Evolutionary conservation across 768 basidiomycete species (phyloP).

Genomic region (Tricholomella constricta): DNA sequence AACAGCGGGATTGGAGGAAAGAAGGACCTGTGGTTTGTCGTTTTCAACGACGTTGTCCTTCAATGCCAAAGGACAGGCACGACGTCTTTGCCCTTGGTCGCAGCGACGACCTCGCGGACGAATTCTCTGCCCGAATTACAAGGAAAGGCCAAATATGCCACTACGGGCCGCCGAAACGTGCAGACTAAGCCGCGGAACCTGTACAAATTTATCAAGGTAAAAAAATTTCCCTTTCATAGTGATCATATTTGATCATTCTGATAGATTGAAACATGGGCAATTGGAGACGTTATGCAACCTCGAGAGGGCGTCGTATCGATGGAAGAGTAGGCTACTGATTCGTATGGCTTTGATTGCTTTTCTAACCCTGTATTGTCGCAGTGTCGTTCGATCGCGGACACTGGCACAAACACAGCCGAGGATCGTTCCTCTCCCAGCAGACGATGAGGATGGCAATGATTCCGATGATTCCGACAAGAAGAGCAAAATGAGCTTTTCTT

Average conservation of each 20-base stretch:
- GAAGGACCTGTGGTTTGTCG: conserved; percentile 92
- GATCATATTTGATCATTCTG: conserved; percentile 7
- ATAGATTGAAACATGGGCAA: conserved; percentile 87
- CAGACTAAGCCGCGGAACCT: conserved; percentile 87
- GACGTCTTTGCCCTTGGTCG: conserved; percentile 78
- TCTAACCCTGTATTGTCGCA: conserved; percentile 27
- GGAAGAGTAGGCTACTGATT: conserved; percentile 74
- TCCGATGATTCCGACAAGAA: conserved; percentile 88
- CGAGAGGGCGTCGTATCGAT: conserved; percentile 82
- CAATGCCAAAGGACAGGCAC: conserved; percentile 90
- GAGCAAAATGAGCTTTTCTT: conserved; percentile 93
- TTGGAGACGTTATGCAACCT: conserved; percentile 74
- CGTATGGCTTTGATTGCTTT: conserved; percentile 3
- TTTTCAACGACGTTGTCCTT: conserved; percentile 94
- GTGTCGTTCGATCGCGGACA: conserved; percentile 70
- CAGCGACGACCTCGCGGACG: conserved; percentile 65
- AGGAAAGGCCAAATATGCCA: conserved; percentile 83
- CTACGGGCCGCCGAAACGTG: conserved; percentile 71
- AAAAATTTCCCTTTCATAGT: conserved; percentile 16
- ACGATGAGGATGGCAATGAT: conserved; percentile 56
- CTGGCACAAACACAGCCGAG: conserved; percentile 63
- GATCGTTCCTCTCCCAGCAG: conserved; percentile 70
- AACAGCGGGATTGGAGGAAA: conserved; percentile 59
- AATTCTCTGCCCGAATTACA: conserved; percentile 83
- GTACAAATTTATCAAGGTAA: conserved; percentile 90